A percentile compares a stretch with the other conserved stretches of the same genome.
Conservation (phyloP, 768 basidiomycete species). For the Mycena epipterygia region DNA sequence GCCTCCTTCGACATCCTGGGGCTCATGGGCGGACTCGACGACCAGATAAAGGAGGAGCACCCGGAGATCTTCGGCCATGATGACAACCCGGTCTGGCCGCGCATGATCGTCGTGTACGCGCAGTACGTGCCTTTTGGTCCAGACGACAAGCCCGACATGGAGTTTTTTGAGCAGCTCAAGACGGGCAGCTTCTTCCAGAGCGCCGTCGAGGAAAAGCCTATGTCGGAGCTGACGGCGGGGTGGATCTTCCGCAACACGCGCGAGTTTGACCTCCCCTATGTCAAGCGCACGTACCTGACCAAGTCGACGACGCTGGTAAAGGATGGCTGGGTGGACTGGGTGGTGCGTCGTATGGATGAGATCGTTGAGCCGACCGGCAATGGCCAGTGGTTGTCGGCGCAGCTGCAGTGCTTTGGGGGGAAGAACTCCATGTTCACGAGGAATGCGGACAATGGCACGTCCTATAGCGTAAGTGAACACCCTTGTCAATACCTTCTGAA, state of each 20-base stretch:
- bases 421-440: conserved; percentile 29
- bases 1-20: conserved; percentile 23
- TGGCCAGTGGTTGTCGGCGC: conserved; percentile 32
- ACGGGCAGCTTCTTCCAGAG: conserved; percentile 10
- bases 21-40: conserved; percentile 27
- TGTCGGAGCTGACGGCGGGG: conserved; percentile 26
- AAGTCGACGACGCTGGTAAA: conserved; percentile 26
- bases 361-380: conserved; percentile 17
- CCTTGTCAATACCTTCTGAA: background rate
- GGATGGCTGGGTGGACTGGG: conserved; percentile 34
- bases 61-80: conserved; percentile 28
- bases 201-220: conserved; percentile 19
- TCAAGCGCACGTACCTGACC: conserved; percentile 31
- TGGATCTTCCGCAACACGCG: conserved; percentile 34
- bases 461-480: conserved; percentile 26
- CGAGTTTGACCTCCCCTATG: conserved; percentile 31
- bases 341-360: conserved; percentile 22
- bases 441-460: conserved; percentile 26
- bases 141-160: conserved; percentile 28
- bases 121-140: conserved; percentile 30
- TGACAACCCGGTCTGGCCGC: conserved; percentile 20
- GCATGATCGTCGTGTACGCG: conserved; percentile 31
- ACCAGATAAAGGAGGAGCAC: conserved; percentile 28
- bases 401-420: conserved; percentile 31
- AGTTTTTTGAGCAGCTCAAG: conserved; percentile 21